Base-by-base conservation (phyloP, 768 basidiomycete species). In the Kwoniella newhampshirensis region DNA sequence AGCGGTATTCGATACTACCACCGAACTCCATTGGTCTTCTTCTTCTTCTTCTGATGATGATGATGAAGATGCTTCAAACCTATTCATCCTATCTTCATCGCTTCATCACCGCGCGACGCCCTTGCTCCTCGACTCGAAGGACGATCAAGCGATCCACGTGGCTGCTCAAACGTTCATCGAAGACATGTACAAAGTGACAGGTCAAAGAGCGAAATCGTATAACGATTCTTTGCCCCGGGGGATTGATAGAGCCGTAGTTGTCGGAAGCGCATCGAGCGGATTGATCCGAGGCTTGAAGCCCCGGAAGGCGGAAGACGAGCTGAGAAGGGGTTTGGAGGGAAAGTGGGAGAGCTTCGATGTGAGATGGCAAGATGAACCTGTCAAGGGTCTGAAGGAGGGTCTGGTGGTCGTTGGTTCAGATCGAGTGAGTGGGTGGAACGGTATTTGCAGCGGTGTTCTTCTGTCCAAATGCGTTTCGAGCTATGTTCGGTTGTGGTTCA, bases 361-460 rank as follows among this genome's bases (percentile, higher is more conserved):
- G 2, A 75, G 76, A 44, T 80, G 82, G 48, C 82, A 86, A 4
- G 75, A 79, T 45, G 82, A 84, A 55, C 84, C 84, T 3, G 75
- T 85, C 1, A 81, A 83, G 39, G 85, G 84, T 4, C 79, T 86
- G 26, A 73, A 78, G 25, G 81, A 81, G 51, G 86, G 85, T 23
- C 85, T 87, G 74, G 83, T 87, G 32, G 82, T 88, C 51, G 80
- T 85, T 59, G 87, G 87, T 8, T 79, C 84, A 0, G 87, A 88
- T 72, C 84, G 66, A 57, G 68, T 70, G 40, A 62, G 68, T 50
- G 1, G n/a, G n/a, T n/a, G n/a, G n/a, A n/a, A n/a, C n/a, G n/a
- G n/a, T n/a, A n/a, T n/a, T n/a, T n/a, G n/a, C n/a, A n/a, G n/a
- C n/a, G n/a, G n/a, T n/a, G n/a, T n/a, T n/a, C n/a, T n/a, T n/a